Percentiles rank a stretch among this genome's conserved stretches.
Conservation (phyloP, 2,329 filamentous ascomycete genomes). For the Colletotrichum lindemuthianum region DNA sequence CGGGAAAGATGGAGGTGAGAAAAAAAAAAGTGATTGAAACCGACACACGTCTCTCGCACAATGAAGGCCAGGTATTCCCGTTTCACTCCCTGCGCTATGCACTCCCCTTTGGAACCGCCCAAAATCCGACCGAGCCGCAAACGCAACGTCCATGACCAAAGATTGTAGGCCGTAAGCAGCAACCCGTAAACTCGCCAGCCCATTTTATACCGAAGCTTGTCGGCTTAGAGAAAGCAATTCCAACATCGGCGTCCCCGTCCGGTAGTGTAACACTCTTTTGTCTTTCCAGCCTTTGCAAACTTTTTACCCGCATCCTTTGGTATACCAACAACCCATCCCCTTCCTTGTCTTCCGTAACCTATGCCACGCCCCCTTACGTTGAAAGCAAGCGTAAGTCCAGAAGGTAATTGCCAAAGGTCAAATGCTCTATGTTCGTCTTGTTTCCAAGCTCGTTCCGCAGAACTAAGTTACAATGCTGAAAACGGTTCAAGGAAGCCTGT, state of each 20-base stretch:
- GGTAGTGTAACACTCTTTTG: constrained; percentile 49
- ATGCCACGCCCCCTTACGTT: constrained; percentile 48
- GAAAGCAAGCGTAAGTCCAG: constrained; percentile 54
- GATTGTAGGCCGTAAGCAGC: constrained; percentile 34
- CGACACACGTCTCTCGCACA: constrained; percentile 44
- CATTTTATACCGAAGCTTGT: constrained; percentile 38
- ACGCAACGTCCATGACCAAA: constrained; percentile 41
- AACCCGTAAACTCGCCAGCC: constrained; percentile 36
- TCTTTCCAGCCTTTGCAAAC: constrained; percentile 54
- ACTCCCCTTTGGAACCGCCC: constrained; percentile 38
- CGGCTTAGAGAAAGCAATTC: constrained; percentile 41
- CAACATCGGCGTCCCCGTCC: constrained; percentile 40
- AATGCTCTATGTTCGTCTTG: constrained; percentile 56
- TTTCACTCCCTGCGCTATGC: constrained; percentile 57
- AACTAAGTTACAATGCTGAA: constrained; percentile 40
- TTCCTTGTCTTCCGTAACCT: constrained; percentile 55
- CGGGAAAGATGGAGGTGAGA: constrained; percentile 9
- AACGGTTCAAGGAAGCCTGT: constrained; percentile 42
- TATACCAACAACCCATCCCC: constrained; percentile 42
- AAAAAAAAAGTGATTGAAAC: constrained; percentile 30
- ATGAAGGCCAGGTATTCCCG: constrained; percentile 50
- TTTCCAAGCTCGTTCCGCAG: constrained; percentile 50
- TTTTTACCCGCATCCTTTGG: constrained; percentile 46
- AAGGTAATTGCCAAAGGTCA: constrained; percentile 56
- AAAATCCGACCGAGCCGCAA: constrained; percentile 41